Base-by-base conservation (phyloP, 139 green algal species). In the Nannochloris sp. region DNA sequence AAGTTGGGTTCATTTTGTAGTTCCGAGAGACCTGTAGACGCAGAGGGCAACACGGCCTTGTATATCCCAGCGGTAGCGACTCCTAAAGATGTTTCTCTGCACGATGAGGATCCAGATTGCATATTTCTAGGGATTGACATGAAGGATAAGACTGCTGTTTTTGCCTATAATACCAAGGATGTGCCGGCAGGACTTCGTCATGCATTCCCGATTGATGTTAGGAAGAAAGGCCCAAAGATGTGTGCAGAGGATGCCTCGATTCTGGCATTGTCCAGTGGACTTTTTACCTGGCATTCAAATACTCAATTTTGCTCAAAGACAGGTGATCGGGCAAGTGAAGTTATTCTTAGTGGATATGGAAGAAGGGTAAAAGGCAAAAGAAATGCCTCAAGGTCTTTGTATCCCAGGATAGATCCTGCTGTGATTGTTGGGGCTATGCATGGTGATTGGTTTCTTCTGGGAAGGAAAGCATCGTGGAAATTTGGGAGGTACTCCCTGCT, bases 391-490 rank as follows among this genome's bases (percentile, higher is more conserved):
- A 58, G 29, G 43, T 21, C 55, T 46, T 21, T 78, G 19, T 90
- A 84, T 61, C 82, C 87, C 2, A 70, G 83, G 15, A 69, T 92
- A 2, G 87, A 92, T 72, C 88, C 88, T 2, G 85, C 85, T 2
- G 77, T 88, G 31, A 91, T 95, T 50, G 83, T 80, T 55, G 64
- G 86, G 2, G 78, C 87, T 5, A 78, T 63, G 3, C 69, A 68
- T 11, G 68, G 69, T 5, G 73, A 87, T 36, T 88, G 76, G 60
- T 61, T 73, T 31, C 67, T 95, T 64, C 70, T 95, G 63, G 88
- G 86, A 2, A 72, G 83, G 31, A 90, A 90, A 62, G 29, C 66
- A 0, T 65, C 69, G n/a, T 95, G 88, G 88, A 54, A 56, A 12
- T 49, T 60, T 44, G 31, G 36, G 10, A 65, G 74, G 11, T 83